These are phyloP conservation scores for Coccomyxa sp. DNA, from an alignment of 139 green algal genomes.

Conservation along the genomic window DNA sequence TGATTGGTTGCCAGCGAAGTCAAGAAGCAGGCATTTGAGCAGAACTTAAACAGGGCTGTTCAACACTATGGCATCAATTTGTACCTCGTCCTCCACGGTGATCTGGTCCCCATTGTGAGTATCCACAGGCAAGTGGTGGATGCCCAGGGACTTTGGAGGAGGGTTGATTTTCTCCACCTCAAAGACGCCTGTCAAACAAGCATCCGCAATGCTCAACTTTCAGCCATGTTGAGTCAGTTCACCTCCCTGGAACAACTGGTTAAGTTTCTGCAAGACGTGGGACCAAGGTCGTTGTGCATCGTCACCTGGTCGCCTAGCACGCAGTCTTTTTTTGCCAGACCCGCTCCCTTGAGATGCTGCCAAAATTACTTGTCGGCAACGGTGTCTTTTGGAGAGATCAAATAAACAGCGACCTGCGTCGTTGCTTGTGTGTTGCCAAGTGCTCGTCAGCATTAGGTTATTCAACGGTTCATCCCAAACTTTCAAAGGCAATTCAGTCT, in stretches of 20 bases:
- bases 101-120: constrained; percentile 57
- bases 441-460: too few species aligned
- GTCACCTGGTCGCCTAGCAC: background rate
- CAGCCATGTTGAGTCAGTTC: too few species aligned
- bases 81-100: constrained; percentile 32
- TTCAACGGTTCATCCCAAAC: too few species aligned
- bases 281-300: too few species aligned
- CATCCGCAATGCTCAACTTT: background rate
- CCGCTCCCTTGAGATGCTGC: background rate
- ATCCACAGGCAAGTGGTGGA: constrained; percentile 33
- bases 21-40: background rate
- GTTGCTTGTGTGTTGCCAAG: too few species aligned
- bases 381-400: too few species aligned
- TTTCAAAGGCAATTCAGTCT: too few species aligned
- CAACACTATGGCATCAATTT: too few species aligned
- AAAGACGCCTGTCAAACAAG: constrained; percentile 19
- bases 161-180: constrained; percentile 43
- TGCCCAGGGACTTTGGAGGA: constrained; percentile 27
- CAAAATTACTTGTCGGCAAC: background rate
- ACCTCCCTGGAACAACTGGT: too few species aligned
- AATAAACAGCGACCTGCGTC: too few species aligned
- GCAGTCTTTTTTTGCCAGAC: background rate
- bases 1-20: background rate
- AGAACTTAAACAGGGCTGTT: too few species aligned
- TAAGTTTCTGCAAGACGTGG: too few species aligned